These are phyloP conservation scores for Kwoniella botswanensis DNA, from an alignment of 768 basidiomycete species.

Conservation along the genomic window DNA sequence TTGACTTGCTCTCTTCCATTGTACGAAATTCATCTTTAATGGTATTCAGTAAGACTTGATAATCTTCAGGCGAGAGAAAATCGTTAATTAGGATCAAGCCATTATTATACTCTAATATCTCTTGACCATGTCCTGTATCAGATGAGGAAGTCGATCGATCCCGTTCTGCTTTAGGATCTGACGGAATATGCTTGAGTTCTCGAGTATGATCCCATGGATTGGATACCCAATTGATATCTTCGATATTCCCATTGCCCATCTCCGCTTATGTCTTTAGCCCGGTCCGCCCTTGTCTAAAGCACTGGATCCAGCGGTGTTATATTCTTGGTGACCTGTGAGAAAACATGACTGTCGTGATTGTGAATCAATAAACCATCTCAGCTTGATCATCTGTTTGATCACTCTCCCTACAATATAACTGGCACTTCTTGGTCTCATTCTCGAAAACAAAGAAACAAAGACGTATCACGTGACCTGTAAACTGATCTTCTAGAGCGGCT, in stretches of 20 bases:
- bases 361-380: no score
- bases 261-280: background rate
- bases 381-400: no score
- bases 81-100: background rate
- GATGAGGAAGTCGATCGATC: background rate
- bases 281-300: no score
- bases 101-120: background rate
- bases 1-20: background rate
- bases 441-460: background rate
- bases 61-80: background rate
- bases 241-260: slow-evolving; percentile 1
- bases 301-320: background rate
- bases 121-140: background rate
- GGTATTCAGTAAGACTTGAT: background rate
- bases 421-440: background rate
- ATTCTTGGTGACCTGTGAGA: no score
- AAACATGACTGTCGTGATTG: no score
- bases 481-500: background rate
- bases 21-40: slow-evolving; percentile 1
- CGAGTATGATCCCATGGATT: slow-evolving; percentile 6
- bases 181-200: background rate
- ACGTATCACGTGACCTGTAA: background rate
- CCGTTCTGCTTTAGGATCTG: background rate
- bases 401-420: no score
- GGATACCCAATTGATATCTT: slow-evolving; percentile 4